phyloP scores from a whole-genome alignment of 1,284 basidiomycete species.

The Thecaphora frezii region DNA sequence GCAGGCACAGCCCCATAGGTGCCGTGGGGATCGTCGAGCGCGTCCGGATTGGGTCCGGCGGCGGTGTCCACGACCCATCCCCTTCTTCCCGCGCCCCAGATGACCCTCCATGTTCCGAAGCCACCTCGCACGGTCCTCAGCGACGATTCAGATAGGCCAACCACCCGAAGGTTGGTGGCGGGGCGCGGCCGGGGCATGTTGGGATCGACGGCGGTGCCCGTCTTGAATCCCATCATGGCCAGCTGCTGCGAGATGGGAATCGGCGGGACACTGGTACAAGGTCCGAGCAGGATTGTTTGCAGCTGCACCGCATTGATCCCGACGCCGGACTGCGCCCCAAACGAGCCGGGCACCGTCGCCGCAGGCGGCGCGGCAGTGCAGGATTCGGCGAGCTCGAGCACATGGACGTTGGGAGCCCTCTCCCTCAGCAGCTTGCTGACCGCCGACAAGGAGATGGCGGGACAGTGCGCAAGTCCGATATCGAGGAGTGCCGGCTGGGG shows the following conservation, averaged over 20 bases:
- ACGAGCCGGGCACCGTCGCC: slow-evolving; percentile 65
- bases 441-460: slow-evolving; percentile 69
- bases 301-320: slow-evolving; percentile 64
- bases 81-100: slow-evolving; percentile 85
- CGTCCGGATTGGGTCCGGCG: slow-evolving; percentile 71
- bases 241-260: slow-evolving; percentile 50
- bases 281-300: slow-evolving; percentile 62
- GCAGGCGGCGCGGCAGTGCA: slow-evolving; percentile 47
- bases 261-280: slow-evolving; percentile 50
- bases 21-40: slow-evolving; percentile 25
- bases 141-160: slow-evolving; percentile 79
- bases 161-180: slow-evolving; percentile 75
- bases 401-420: slow-evolving; percentile 77
- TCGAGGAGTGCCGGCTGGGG: slow-evolving; percentile 74
- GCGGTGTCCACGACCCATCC: slow-evolving; percentile 94
- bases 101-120: slow-evolving; percentile 79
- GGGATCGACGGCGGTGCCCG: slow-evolving; percentile 41
- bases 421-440: slow-evolving; percentile 72
- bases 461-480: slow-evolving; percentile 73
- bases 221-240: slow-evolving; percentile 49
- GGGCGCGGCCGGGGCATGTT: slow-evolving; percentile 28
- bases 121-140: slow-evolving; percentile 74
- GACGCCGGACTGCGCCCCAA: slow-evolving; percentile 64
- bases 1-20: background rate
- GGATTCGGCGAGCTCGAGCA: slow-evolving; percentile 79